phyloP scores from a whole-genome alignment of 1,139 yeast species.

The Suzukiozyma palmioleophila region DNA sequence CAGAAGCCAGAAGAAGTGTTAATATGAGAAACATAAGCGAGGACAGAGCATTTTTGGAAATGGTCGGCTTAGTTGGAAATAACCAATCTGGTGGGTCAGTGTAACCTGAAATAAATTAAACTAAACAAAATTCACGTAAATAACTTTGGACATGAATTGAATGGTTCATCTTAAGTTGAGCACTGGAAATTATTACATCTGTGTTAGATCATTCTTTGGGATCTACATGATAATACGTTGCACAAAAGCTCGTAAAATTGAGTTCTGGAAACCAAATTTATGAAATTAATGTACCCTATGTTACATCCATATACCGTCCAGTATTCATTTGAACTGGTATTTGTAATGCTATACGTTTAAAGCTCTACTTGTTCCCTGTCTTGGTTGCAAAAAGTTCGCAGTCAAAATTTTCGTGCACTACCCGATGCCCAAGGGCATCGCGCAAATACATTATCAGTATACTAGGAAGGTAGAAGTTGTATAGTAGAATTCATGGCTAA shows the following conservation, averaged over 20 bases:
- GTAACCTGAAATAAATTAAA: conserved; percentile 3
- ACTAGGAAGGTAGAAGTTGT: background rate
- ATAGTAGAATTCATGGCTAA: conserved; percentile 19
- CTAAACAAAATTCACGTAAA: background rate
- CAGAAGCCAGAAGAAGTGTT: conserved; percentile 68
- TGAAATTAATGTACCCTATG: too few relatives aligned
- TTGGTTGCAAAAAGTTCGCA: background rate
- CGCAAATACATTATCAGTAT: background rate
- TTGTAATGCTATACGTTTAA: too few relatives aligned
- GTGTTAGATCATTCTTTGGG: too few relatives aligned
- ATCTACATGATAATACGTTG: too few relatives aligned
- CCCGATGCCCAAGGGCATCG: background rate
- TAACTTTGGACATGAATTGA: too few relatives aligned
- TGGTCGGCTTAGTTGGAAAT: conserved; percentile 87
- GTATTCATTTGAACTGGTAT: too few relatives aligned
- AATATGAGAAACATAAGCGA: conserved; percentile 67
- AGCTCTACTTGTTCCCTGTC: too few relatives aligned
- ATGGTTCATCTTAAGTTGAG: too few relatives aligned
- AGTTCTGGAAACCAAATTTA: too few relatives aligned
- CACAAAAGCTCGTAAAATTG: too few relatives aligned
- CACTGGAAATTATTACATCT: too few relatives aligned
- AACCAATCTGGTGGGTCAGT: conserved; percentile 52
- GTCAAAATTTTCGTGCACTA: background rate
- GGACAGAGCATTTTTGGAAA: conserved; percentile 79
- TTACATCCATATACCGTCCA: too few relatives aligned